Base-by-base conservation (phyloP, 495 filamentous ascomycete species). In the Venustampulla echinocandica region DNA sequence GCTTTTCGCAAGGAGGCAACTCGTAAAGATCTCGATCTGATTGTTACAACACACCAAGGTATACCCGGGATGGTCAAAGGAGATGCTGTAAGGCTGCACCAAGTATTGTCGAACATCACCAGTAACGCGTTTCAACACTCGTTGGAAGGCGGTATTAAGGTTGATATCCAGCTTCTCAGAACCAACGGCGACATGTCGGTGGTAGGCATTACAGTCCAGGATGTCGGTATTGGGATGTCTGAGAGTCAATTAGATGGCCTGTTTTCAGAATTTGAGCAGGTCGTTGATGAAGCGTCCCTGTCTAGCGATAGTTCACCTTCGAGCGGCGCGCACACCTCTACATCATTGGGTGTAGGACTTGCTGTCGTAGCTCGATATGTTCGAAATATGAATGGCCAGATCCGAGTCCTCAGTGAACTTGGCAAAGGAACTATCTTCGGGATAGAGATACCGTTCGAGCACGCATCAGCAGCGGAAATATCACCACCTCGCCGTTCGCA, bases 61-160 rank as follows among this genome's bases (percentile, higher is more conserved):
- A 56, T 95, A 22, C 89, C 90, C 3, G 63, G 60, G 21, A 63
- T 71, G 11, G 85, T 94, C 1, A 65, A 82, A 14, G 87, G 88
- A 7, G 90, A 95, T 60, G 81, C 81, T 48, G 70, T 83, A 27
- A 75, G 80, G 14, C 71, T 95, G 15, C 70, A 88, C 9, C 87
- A 95, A 57, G 83, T 78, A 0, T 76, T 96, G 19, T 76, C 79
- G 0, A 96, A 95, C 50, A 59, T 95, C n/a, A 80, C 79, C 0
- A 82, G 85, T 7, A 95, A 95, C 60, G 87, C 89, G 1, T 76
- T 96, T 19, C 78, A 95, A 51, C 69, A 90, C 54, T 95, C 90
- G 2, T 59, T 58, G 0, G 46, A 68, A 10, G 90, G 89, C 1
- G 70, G 63, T 13, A 71, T 96, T 20, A 76, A 65, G 14, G 72